These are phyloP conservation scores for Vanrija sp. DNA, from an alignment of 1,284 basidiomycete species.

Conservation along the genomic window DNA sequence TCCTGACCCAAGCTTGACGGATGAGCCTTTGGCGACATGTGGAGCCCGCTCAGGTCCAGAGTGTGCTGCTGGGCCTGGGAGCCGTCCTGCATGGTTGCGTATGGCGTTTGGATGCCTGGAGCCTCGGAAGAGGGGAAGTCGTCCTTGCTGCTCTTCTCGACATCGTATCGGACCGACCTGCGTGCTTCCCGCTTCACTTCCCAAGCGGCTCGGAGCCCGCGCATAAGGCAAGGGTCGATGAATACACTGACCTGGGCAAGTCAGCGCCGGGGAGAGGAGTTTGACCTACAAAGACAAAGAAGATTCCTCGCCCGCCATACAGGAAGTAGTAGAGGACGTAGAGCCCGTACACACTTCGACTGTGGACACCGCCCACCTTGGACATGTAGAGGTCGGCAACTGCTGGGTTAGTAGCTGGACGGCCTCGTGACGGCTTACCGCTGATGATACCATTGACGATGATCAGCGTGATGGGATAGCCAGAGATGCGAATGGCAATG, in stretches of 20 bases:
- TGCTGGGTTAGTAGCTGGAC: background rate
- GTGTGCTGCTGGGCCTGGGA: no score
- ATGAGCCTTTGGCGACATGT: no score
- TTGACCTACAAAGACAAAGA: constrained; percentile 20
- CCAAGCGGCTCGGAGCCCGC: constrained; percentile 1
- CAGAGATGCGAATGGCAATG: constrained; percentile 22
- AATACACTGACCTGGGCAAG: constrained; percentile 13
- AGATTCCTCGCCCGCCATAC: constrained; percentile 26
- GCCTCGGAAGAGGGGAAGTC: background rate
- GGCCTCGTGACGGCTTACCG: constrained; percentile 6
- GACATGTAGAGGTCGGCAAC: constrained; percentile 24
- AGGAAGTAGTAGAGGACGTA: constrained; percentile 25
- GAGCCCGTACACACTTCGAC: constrained; percentile 10
- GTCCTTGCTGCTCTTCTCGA: background rate
- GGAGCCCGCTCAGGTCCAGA: no score
- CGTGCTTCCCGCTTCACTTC: background rate
- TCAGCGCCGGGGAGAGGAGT: background rate
- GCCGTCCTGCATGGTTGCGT: no score
- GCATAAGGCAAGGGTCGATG: constrained; percentile 21
- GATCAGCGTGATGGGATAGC: constrained; percentile 24
- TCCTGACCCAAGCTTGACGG: no score
- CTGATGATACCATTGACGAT: constrained; percentile 20
- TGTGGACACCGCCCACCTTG: constrained; percentile 10
- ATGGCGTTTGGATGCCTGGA: background rate
- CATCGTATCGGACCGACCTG: background rate